Base-by-base conservation (phyloP, 768 basidiomycete species). In the Tephrocybe sp. region DNA sequence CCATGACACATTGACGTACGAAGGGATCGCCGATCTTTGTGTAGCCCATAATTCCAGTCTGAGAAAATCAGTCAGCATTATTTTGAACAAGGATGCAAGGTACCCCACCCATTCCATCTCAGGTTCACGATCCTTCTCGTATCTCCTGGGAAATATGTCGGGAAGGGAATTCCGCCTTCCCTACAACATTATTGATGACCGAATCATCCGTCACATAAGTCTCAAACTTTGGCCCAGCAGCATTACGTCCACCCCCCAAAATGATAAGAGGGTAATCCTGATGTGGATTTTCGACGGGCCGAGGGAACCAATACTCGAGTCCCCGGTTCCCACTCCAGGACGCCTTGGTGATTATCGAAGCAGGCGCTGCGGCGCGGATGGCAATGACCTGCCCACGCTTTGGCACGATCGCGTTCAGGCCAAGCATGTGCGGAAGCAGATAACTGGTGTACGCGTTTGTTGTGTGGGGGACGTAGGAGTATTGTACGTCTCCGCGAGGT, bases 1-100 rank as follows among this genome's bases (percentile, higher is more conserved):
- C 15, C 19, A 21, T 12, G 8, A 18, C 9, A 3, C n/a, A 30
- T 9, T 2, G 15, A 70, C 84, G 47, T 60, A 91, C 89, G 46
- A 89, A 82, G 0, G 90, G 89, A 60, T 85, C 84, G 0, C 71
- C 69, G 0, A 68, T 69, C 44, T 67, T 70, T 0, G 89, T 87
- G 58, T 70, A 88, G 0, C 82, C 91, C 87, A 89, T 89, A 35
- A 93, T 89, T 0, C 92, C 92, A 2, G 86, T 89, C 91, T 91
- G 21, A 39, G 42, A 40, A 5, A 32, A 31, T 11, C 13, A 15
- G 46, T 18, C 15, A 34, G 13, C 32, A 16, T 37, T 21, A 19
- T 37, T 7, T 18, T 12, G n/a, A 19, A 5, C 7, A 37, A n/a
- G 6, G 5, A 6, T 37, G 16, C 5, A 37, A 12, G 6, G 5